These are phyloP conservation scores for Bauhinia variegata DNA, from an alignment of 306 rosid species.

Conservation along the genomic window DNA sequence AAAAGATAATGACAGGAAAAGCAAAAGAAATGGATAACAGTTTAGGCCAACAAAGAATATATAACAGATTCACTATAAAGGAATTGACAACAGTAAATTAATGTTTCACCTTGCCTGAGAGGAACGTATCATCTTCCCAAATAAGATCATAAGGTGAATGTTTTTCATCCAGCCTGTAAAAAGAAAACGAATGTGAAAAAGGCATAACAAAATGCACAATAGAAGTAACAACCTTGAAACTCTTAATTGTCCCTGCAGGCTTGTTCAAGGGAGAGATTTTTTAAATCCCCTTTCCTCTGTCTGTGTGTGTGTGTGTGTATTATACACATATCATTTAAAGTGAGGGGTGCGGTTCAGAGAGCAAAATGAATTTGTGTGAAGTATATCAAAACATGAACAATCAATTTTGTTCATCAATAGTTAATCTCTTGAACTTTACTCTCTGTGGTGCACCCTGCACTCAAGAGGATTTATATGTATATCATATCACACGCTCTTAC, in stretches of 20 bases:
- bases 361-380: no score
- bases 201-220: conserved; percentile 17
- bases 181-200: conserved; percentile 33
- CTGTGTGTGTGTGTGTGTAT: no score
- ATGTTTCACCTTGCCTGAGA: conserved; percentile 74
- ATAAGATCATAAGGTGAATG: conserved; percentile 66
- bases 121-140: conserved; percentile 72
- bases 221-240: background rate
- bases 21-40: conserved; percentile 14
- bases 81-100: conserved; percentile 1
- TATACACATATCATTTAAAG: no score
- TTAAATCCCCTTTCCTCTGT: background rate
- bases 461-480: no score
- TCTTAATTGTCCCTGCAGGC: background rate
- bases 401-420: no score
- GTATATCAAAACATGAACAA: no score
- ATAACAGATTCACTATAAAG: conserved; percentile 5
- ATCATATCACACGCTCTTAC: no score
- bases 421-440: no score
- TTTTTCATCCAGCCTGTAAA: conserved; percentile 62
- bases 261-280: conserved; percentile 5
- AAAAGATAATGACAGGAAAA: conserved; percentile 23
- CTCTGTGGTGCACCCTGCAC: no score
- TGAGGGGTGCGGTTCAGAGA: no score
- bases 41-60: conserved; percentile 29